Evolutionary conservation across 2,329 filamentous ascomycete genomes (phyloP), one percentile per base, ranked within the genome.

Genomic region (Neoascochyta sp.): DNA sequence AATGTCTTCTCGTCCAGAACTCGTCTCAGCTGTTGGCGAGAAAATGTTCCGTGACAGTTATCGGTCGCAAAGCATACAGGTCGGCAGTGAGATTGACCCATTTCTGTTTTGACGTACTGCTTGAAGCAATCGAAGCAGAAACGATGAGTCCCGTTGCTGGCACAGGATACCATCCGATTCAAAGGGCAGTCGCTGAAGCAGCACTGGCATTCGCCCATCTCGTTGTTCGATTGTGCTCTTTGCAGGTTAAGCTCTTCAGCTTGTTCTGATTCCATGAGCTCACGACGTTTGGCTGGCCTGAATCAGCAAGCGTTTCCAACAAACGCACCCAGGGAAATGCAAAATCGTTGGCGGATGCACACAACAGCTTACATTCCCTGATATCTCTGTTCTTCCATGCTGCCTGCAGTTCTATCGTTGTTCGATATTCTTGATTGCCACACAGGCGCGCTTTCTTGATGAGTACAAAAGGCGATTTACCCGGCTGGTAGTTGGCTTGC

Each of bases 41-140:
- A 66, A 50, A 89, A 90, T 0, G 69, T 67, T 4, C 72, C 78
- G 1, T 66, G 56, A 54, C 87, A 93, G 9, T 45, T 36, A 10
- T 42, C 32, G 20, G 50, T 77, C 37, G 80, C 83, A 69, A 89
- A 81, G 60, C 87, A 94, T 3, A 62, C 57, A 12, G 92, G 68
- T 24, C 78, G 67, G 53, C 84, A 83, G 40, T 77, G 80, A n/a
- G 75, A 75, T 13, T 78, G 66, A 1, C 85, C 86, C 29, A 93
- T 73, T 42, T 81, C 73, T 5, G 67, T 75, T 48, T 86, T 78
- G 4, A 86, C 82, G 39, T 79, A 79, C 13, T 61, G 73, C 34
- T 68, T 75, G 5, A 80, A 72, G 52, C 87, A 94, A 1, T 64
- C 62, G 25, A 69, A 68, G 57, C 87, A 94, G 58, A 90, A 89